These are phyloP conservation scores for Phytopythium montanum DNA, from an alignment of 352 stramenopile genomes.

Conservation along the genomic window DNA sequence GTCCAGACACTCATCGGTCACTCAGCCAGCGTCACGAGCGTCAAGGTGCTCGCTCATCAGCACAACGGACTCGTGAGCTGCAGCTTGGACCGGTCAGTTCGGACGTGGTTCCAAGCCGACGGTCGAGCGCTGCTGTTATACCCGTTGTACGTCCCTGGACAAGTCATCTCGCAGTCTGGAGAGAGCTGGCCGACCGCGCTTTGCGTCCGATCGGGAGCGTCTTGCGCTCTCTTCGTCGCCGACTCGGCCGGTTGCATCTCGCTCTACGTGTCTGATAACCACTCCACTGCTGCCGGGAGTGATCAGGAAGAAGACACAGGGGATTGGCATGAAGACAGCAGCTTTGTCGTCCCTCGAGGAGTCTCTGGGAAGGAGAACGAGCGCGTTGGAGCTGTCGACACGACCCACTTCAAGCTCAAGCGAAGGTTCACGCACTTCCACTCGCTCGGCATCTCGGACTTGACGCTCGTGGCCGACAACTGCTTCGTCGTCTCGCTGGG, in stretches of 20 bases:
- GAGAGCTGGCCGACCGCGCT: conserved; percentile 54
- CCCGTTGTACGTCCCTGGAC: conserved; percentile 57
- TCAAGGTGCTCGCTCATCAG: conserved; percentile 44
- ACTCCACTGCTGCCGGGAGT: neutral
- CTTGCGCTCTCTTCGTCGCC: conserved; percentile 49
- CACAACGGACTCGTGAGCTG: conserved; percentile 59
- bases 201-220: conserved; percentile 44
- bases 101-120: conserved; percentile 57
- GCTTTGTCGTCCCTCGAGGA: neutral
- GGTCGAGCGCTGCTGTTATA: conserved; percentile 60
- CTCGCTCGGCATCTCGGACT: conserved; percentile 46
- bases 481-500: conserved; percentile 73
- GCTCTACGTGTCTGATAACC: conserved; percentile 36
- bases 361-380: neutral
- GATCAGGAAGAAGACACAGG: conserved; percentile 12
- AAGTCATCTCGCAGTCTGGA: conserved; percentile 51
- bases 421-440: conserved; percentile 64
- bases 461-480: conserved; percentile 58
- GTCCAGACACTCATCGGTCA: conserved; percentile 69
- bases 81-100: conserved; percentile 65
- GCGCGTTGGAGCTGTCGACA: neutral
- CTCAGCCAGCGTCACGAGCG: conserved; percentile 40
- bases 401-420: conserved; percentile 50
- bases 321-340: neutral
- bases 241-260: conserved; percentile 61